A percentile compares a stretch with the other conserved stretches of the same genome.
Evolutionary conservation across 306 rosid genomes (phyloP).

Genomic region (Casuarina cunninghamiana): DNA sequence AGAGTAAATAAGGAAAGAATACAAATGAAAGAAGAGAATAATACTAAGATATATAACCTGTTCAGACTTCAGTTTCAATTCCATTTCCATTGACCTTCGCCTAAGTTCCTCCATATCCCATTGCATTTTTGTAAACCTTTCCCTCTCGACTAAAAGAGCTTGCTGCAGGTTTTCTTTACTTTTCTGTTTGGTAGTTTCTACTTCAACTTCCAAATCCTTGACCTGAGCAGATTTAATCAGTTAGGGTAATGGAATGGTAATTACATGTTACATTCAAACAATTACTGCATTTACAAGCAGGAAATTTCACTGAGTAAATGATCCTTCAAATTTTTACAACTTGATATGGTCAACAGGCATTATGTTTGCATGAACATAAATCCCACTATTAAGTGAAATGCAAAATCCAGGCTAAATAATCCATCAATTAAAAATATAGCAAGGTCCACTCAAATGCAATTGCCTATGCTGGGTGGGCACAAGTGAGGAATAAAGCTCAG

Average conservation of each 20-base stretch:
- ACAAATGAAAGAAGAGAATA: conserved; percentile 25
- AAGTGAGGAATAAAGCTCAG: background rate
- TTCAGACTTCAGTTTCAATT: conserved; percentile 71
- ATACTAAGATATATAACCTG: conserved; percentile 46
- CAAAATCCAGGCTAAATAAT: background rate
- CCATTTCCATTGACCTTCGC: conserved; percentile 89
- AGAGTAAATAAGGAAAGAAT: conserved; percentile 20
- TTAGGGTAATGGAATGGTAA: conserved; percentile 14
- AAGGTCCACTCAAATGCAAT: background rate
- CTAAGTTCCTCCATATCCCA: conserved; percentile 99
- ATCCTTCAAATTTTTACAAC: background rate
- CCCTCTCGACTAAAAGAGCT: conserved; percentile 91
- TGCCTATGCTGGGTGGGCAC: background rate
- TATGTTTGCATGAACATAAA: background rate
- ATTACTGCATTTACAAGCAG: background rate
- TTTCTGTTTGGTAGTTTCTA: conserved; percentile 73
- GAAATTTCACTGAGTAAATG: background rate
- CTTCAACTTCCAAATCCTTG: conserved; percentile 96
- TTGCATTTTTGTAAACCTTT: conserved; percentile 90
- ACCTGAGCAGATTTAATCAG: conserved; percentile 63
- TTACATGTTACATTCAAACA: background rate
- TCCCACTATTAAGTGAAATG: background rate
- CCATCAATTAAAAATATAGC: background rate
- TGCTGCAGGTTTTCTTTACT: conserved; percentile 94
- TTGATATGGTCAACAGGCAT: background rate